Percentiles rank a stretch among this genome's conserved stretches.
phyloP scores from a whole-genome alignment of 2,329 filamentous ascomycete genomes.

The Phialophora tarda region DNA sequence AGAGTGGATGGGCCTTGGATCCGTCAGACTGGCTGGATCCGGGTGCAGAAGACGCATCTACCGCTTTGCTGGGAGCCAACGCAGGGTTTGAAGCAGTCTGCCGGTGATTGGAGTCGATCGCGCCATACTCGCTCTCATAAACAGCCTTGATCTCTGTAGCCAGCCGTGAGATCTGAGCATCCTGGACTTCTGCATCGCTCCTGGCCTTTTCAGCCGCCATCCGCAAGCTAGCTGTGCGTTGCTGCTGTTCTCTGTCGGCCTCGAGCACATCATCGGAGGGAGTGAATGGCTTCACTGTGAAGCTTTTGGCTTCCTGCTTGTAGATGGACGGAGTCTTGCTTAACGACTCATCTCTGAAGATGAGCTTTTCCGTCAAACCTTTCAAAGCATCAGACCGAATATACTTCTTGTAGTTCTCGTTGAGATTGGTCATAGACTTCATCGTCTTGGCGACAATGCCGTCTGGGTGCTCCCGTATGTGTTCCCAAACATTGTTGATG shows the following conservation, averaged over 20 bases:
- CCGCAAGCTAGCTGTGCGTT: conserved; percentile 18
- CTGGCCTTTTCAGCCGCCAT: conserved; percentile 23
- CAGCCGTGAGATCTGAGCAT: conserved; percentile 29
- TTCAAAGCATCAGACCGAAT: conserved; percentile 17
- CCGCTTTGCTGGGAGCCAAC: neutral
- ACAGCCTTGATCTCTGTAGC: conserved; percentile 36
- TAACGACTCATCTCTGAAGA: conserved; percentile 30
- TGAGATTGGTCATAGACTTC: conserved; percentile 31
- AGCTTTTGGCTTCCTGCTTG: conserved; percentile 12
- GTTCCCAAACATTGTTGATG: conserved; percentile 33
- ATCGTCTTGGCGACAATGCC: conserved; percentile 39
- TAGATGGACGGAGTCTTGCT: conserved; percentile 33
- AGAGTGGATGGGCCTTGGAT: conserved; percentile 28
- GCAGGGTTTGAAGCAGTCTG: conserved; percentile 9
- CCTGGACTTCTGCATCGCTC: conserved; percentile 16
- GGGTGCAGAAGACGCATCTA: neutral
- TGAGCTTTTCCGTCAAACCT: conserved; percentile 31
- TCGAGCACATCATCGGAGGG: conserved; percentile 22
- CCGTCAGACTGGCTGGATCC: neutral
- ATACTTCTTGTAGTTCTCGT: conserved; percentile 33
- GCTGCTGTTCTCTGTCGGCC: conserved; percentile 10
- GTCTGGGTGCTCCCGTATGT: conserved; percentile 36
- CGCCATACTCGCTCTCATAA: conserved; percentile 40
- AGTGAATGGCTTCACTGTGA: conserved; percentile 14
- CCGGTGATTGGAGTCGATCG: conserved; percentile 31